Evolutionary conservation across 2,329 filamentous ascomycete genomes (phyloP).

Genomic region (Fusarium sp.): DNA sequence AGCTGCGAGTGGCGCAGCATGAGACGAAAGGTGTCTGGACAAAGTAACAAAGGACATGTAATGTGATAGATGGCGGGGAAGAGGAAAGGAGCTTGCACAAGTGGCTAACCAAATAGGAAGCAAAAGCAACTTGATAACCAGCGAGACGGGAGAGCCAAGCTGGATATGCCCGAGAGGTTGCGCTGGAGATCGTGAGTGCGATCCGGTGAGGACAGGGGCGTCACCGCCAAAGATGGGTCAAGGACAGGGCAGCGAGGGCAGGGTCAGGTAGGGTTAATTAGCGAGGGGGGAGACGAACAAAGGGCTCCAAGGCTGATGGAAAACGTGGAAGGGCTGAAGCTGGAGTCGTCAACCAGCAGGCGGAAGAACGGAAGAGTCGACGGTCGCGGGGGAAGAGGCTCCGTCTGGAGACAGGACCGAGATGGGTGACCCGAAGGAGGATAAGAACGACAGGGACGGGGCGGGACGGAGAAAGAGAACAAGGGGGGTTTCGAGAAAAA

Average conservation of each 20-base stretch:
- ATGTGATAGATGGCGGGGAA: conserved; percentile 7
- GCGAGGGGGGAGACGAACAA: conserved; percentile 6
- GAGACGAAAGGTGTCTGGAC: conserved; percentile 10
- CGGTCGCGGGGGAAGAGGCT: conserved; percentile 45
- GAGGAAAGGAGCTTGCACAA: conserved; percentile 21
- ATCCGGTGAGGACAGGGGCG: conserved; percentile 43
- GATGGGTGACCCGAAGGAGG: conserved; percentile 40
- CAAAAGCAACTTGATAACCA: conserved; percentile 13
- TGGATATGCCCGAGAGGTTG: conserved; percentile 33
- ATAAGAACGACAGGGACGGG: conserved; percentile 40
- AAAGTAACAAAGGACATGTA: conserved; percentile 10
- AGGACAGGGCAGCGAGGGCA: conserved; percentile 30
- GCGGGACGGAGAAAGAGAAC: conserved; percentile 31
- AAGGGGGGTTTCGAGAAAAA: conserved; percentile 10
- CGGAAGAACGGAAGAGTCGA: conserved; percentile 34
- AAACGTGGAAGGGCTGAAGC: conserved; percentile 26
- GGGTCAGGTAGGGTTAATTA: conserved; percentile 17
- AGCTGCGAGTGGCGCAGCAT: conserved; percentile 29
- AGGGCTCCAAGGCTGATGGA: conserved; percentile 24
- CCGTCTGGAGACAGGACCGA: conserved; percentile 45
- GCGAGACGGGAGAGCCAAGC: conserved; percentile 30
- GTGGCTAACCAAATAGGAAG: conserved; percentile 36
- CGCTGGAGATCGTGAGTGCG: conserved; percentile 44
- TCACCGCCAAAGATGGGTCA: conserved; percentile 44
- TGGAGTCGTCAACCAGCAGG: conserved; percentile 12